Conservation (phyloP, 2,329 filamentous ascomycete genomes). For the Colletotrichum sp. region DNA sequence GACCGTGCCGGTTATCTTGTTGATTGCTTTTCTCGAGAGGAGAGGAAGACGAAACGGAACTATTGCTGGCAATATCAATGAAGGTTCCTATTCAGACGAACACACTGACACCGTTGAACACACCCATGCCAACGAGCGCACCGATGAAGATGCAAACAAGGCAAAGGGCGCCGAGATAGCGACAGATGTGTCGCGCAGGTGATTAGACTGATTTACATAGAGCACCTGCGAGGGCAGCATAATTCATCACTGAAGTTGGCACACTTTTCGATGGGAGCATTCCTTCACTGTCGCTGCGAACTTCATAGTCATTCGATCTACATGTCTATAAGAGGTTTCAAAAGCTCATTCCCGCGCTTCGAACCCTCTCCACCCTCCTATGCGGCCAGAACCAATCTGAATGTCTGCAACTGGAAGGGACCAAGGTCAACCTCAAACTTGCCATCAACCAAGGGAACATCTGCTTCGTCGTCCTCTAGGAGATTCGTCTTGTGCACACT, state of each 20-base stretch:
- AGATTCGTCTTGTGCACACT: conserved; percentile 68
- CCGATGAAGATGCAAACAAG: not conserved
- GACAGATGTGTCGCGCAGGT: not conserved
- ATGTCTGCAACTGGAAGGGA: conserved; percentile 66
- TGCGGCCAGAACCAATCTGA: conserved; percentile 43
- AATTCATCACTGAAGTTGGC: not conserved
- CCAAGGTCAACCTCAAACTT: conserved; percentile 52
- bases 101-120: not conserved
- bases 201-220: not conserved
- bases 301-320: not conserved
- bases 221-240: not conserved
- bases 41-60: conserved; percentile 16
- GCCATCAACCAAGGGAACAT: conserved; percentile 39
- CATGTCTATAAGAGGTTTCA: not conserved
- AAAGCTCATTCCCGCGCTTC: not conserved
- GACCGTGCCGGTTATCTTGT: conserved; percentile 37
- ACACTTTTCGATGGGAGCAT: not conserved
- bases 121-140: not conserved
- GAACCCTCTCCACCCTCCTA: not conserved
- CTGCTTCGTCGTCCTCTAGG: conserved; percentile 67
- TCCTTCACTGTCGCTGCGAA: not conserved
- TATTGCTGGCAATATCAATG: not conserved
- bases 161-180: not conserved
- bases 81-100: not conserved
- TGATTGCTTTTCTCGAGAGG: conserved; percentile 42